phyloP scores from a whole-genome alignment of 2,329 filamentous ascomycete genomes.

The Amphichorda felina region DNA sequence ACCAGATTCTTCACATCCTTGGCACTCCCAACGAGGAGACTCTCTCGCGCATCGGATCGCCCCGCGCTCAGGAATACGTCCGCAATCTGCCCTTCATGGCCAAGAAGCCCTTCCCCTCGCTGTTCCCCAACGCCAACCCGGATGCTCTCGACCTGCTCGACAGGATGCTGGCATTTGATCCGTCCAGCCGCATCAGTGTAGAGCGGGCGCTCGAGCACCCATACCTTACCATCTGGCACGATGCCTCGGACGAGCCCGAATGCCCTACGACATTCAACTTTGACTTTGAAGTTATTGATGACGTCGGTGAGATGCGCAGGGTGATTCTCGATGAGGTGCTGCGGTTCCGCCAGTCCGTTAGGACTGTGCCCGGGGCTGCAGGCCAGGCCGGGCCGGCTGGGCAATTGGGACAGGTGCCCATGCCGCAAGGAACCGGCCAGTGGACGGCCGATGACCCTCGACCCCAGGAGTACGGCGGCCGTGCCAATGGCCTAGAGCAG shows the following conservation, averaged over 20 bases:
- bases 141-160: conserved; percentile 92
- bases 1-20: conserved; percentile 97
- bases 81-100: conserved; percentile 91
- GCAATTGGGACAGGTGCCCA: conserved; percentile 33
- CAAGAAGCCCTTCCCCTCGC: conserved; percentile 76
- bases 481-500: conserved; percentile 40
- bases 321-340: conserved; percentile 96
- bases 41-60: conserved; percentile 83
- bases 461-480: conserved; percentile 43
- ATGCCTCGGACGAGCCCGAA: conserved; percentile 86
- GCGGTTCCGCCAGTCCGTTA: conserved; percentile 60
- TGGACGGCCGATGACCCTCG: conserved; percentile 50
- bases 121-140: conserved; percentile 92
- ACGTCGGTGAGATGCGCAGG: conserved; percentile 86
- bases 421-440: conserved; percentile 35
- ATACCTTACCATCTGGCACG: conserved; percentile 97
- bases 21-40: conserved; percentile 96
- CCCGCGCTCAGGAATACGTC: conserved; percentile 94
- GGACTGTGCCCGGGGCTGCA: conserved; percentile 32
- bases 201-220: conserved; percentile 93
- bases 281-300: conserved; percentile 94
- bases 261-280: conserved; percentile 96
- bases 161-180: conserved; percentile 96
- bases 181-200: conserved; percentile 82
- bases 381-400: conserved; percentile 21